A percentile compares a stretch with the other conserved stretches of the same genome.
These are phyloP conservation scores for Citrus inodora DNA, from an alignment of 345 rosid genomes.

Conservation along the genomic window DNA sequence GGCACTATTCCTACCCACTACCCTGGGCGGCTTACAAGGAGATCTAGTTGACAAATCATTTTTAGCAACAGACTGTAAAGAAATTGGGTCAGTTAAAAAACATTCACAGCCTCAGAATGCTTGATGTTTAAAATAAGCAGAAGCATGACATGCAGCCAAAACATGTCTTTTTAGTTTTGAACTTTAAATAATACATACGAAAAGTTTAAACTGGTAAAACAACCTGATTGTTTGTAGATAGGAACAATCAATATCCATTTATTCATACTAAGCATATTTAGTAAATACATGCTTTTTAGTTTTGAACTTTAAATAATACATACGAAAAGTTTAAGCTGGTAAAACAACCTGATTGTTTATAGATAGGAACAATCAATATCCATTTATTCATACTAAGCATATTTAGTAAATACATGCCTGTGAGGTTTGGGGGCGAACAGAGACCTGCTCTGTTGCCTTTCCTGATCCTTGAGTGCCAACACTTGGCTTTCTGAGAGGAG, in stretches of 20 bases:
- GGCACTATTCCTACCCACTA: slow-evolving; percentile 29
- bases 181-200: not conserved
- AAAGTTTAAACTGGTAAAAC: not conserved
- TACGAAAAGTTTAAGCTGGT: not conserved
- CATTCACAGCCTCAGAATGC: not conserved
- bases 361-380: not conserved
- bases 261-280: not conserved
- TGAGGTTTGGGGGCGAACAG: slow-evolving; percentile 32
- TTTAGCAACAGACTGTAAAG: slow-evolving; percentile 34
- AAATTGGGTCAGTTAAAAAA: slow-evolving; percentile 11
- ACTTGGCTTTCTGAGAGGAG: slow-evolving; percentile 49
- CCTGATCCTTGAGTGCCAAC: slow-evolving; percentile 35
- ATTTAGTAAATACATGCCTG: slow-evolving; percentile 30
- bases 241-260: not conserved
- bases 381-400: not conserved
- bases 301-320: not conserved
- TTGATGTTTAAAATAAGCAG: not conserved
- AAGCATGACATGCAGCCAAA: not conserved
- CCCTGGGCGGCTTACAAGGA: slow-evolving; percentile 48
- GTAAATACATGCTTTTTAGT: slow-evolving; percentile 20
- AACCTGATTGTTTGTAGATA: not conserved
- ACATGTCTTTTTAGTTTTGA: not conserved
- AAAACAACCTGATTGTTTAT: slow-evolving; percentile 3
- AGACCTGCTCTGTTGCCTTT: slow-evolving; percentile 46
- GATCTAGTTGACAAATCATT: slow-evolving; percentile 35